Evolutionary conservation across 164 flowering plant genomes (phyloP), one percentile per base, ranked within the genome.

Genomic region (Tinospora cordifolia): DNA sequence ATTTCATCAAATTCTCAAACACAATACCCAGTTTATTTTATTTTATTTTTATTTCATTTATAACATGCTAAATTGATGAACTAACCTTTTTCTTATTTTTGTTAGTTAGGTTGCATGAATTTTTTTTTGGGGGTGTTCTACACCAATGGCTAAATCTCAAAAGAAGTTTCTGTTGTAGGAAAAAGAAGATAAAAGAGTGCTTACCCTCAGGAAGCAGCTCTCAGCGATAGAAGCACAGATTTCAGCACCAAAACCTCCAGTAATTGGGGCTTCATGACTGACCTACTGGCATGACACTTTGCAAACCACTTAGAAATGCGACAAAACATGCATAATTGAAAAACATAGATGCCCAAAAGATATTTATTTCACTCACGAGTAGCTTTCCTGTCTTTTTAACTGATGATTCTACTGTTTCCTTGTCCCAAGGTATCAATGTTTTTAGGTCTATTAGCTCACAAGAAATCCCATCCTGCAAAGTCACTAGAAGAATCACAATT

Each of bases 191-290:
- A n/a, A 49, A 44, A 22, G 65, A 66, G 30, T 3, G 39, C 68
- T 75, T 84, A 91, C 98, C 87, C 91, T 86, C 68, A 81, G 78
- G 83, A 94, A 94, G 84, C 98, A 94, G 34, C 97, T 85, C 74
- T 94, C 99, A 34, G 81, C 84, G 26, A 94, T 87, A 21, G 99
- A 84, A 26, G 98, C 92, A 73, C 97, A 82, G 41, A 94, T 92
- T 78, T 94, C 99, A 72, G 97, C 99, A 67, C 97, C 99, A 83
- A 94, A 94, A 59, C 99, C 99, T 77, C 97, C 97, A 19, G 97
- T 94, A 2, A 92, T 80, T 0, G 99, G 97, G 79, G 99, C 97
- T 84, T 94, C 99, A 81, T 94, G 99, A 79, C 99, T 94, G 69
- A 94, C 87, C 99, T 94, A 75, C 51, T 68, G 71, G 74, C 6